Evolutionary conservation across 2,329 filamentous ascomycete species (phyloP), one percentile per base, ranked within the genome.

Genomic region (Camillea tinctor): DNA sequence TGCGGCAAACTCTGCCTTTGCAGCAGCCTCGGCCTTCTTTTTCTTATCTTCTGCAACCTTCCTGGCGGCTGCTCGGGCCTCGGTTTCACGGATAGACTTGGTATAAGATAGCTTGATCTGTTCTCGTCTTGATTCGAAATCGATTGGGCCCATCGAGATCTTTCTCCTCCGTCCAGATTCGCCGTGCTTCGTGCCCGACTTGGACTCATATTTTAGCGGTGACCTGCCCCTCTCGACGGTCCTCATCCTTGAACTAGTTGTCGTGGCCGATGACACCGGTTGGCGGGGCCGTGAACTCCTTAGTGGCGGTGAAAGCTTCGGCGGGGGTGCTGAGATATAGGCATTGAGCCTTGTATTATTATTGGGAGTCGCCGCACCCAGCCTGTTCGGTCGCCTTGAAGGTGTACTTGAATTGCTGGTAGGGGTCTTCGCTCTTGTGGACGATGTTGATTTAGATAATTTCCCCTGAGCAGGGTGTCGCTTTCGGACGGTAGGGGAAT

Each of bases 31-130:
- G 63, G 76, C 76, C 73, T 64, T 81, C 70, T 79, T 78, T 68
- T 75, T 82, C 63, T 80, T 78, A 65, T 80, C 83, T 62, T 86
- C 82, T 21, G 81, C 82, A 36, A 83, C 83, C 70, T 81, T 80
- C 55, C 60, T 72, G 36, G 66, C 68, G 11, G 80, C 81, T 59
- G 83, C 81, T n/a, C 79, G 75, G 60, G 84, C 87, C 70, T 91
- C 88, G 68, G 80, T 89, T 70, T 92, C 89, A 64, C 89, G 85
- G 53, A 95, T 87, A n/a, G 90, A 92, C 72, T 90, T 91, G 67
- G 87, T 93, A 74, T 96, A 94, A 15, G 92, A 92, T 59, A 92
- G 86, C 67, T 93, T 89, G 68, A 96, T 96, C 62, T 88, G 87
- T 71, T 92, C 89, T 67, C 93, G 84, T 55, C 92, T 85, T 66